Base-by-base conservation (phyloP, 768 basidiomycete genomes). In the Collybiopsis luxurians region DNA sequence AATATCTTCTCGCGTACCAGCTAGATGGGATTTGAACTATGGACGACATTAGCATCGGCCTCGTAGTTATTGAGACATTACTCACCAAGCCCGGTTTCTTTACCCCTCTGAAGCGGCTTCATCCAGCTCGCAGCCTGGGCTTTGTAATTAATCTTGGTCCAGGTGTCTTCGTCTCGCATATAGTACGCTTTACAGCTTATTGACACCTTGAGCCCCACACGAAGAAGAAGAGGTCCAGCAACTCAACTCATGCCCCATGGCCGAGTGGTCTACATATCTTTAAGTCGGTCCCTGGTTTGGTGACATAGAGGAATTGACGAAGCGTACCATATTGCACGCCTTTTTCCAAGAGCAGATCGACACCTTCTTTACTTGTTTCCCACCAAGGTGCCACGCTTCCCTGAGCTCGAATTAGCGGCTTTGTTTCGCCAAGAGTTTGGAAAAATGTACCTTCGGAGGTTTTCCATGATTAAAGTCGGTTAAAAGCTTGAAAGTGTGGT, bases 321-420 rank as follows among this genome's bases (percentile, higher is more conserved):
- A 6, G 52, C 72, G 49, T 57, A 85, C 85, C 87, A 63, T 91
- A 90, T 73, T 87, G 79, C 44, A 91, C 86, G 0, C 89, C 89
- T 60, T 85, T 84, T 36, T 86, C 84, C 23, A 89, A 76, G 24
- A 90, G 71, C 24, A 90, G 72, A 15, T 80, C 69, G 0, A 82
- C 82, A 3, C 84, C 84, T 66, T 87, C 86, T 59, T 55, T 58
- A 42, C 39, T 53, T 13, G 26, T 82, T 66, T 91, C 89, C 88
- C 88, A 91, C 87, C 89, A 91, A 0, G 87, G 88, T 1, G 87
- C 88, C 31, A 88, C 86, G 49, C 79, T 82, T 38, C 84, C 85
- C 70, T 75, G 56, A 13, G 60, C 40, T 13, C 21, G n/a, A n/a
- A n/a, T n/a, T n/a, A n/a, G n/a, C n/a, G n/a, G n/a, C 34, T 2